Base-by-base conservation (phyloP, 768 basidiomycete genomes). In the Clitopilus hobsonii region DNA sequence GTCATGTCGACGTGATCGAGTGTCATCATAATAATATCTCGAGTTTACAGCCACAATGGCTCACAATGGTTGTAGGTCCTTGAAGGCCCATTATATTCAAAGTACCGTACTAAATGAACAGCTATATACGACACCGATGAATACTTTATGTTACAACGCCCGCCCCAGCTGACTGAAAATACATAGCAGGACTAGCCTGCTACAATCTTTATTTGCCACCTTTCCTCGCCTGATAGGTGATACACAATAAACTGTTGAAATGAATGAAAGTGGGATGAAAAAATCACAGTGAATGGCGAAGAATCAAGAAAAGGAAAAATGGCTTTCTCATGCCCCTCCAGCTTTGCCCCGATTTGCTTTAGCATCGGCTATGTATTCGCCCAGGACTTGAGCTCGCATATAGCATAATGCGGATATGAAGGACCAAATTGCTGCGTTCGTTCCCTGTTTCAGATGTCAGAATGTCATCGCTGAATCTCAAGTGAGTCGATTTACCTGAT, bases 341-440 rank as follows among this genome's bases (percentile, higher is more conserved):
- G 69, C 77, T 62, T 74, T 83, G 45, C 80, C 84, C 72, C 76
- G 80, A 64, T 86, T 83, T 60, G 71, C 75, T 67, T 85, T 85
- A 38, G 83, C 81, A 58, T 80, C 86, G 54, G 74, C 77, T 74
- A 91, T 86, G 53, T 65, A 74, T 72, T 94, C 92, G 63, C 86
- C 88, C 18, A 81, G 75, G 57, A 78, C 67, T 38, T 84, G 72
- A 11, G 91, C 89, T 54, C 85, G 80, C 13, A 70, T 68, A 62
- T 92, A 96, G 63, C 85, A 85, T 54, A 77, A 58, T 23, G 80
- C 75, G 16, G 90, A 88, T 62, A 92, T 79, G 50, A 91, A 63
- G 22, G 89, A 91, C 78, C 84, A 97, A 50, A 95, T 69, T 11
- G 86, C 85, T 24, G 84, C 87, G 63, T 93, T 93, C 28, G 89